A percentile compares a stretch with the other conserved stretches of the same genome.
phyloP scores from a whole-genome alignment of 306 rosid genomes.

The Sphenostylis stenocarpa region DNA sequence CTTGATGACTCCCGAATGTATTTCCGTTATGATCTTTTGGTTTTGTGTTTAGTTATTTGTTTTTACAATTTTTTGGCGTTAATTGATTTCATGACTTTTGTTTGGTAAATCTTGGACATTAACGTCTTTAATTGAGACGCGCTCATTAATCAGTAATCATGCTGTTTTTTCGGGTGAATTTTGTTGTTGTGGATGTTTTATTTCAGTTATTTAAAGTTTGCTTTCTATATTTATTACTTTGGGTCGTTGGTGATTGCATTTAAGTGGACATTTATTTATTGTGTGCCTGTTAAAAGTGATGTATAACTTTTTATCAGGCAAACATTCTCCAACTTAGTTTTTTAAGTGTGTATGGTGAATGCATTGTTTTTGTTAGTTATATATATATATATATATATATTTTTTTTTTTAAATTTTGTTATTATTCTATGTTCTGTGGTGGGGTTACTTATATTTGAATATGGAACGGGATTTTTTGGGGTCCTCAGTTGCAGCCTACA shows the following conservation, averaged over 20 bases:
- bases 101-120: background rate
- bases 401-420: background rate
- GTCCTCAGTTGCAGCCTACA: constrained; percentile 19
- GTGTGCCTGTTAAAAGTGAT: background rate
- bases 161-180: background rate
- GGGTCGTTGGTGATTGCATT: constrained; percentile 4
- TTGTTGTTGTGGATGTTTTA: background rate
- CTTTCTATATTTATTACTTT: constrained; percentile 18
- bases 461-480: background rate
- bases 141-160: background rate
- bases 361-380: background rate
- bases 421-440: background rate
- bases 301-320: background rate
- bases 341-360: background rate
- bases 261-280: background rate
- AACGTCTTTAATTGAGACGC: background rate
- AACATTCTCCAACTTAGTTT: background rate
- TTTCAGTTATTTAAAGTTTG: background rate
- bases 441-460: constrained; percentile 1
- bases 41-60: constrained; percentile 1
- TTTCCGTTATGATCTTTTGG: background rate
- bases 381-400: too few relatives aligned
- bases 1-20: background rate
- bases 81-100: constrained; percentile 16
- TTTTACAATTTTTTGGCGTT: background rate